Base-by-base conservation (phyloP, 345 rosid species). In the Geranium rotundifolium region DNA sequence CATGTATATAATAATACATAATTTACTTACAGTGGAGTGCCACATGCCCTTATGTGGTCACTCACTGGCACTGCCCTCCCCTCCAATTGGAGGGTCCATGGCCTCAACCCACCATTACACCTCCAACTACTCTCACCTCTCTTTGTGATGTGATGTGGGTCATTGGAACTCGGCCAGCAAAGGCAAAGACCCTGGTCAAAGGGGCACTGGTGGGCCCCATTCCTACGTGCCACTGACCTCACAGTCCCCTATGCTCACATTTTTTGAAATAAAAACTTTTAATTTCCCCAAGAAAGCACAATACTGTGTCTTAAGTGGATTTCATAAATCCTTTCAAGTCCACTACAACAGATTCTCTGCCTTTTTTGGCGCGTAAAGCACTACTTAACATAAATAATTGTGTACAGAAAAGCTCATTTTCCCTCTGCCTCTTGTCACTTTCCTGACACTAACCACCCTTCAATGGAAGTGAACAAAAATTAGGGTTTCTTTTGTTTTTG, bases 321-420 rank as follows among this genome's bases (percentile, higher is more conserved):
- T 87, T 66, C 67, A 85, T 75, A 76, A 66, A 67, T 58, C 54
- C 57, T 65, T 71, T 82, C 64, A 69, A 78, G 86, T 88, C 95
- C 95, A 68, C 88, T 4, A 73, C 19, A 29, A 57, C 30, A 17
- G 30, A 12, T 19, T 65, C 70, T 49, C 29, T 61, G 27, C 55
- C 57, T 27, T 56, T 74, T 74, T 75, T 80, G 88, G 92, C 92
- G 92, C 82, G 82, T 76, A 77, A 79, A 59, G 23, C 73, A 72
- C 75, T 76, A 46, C 68, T 67, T 68, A 61, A 54, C 54, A 16
- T 29, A 17, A 14, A 19, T 71, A 59, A 12, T 5, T 57, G 58
- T 69, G 58, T 63, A 58, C 63, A 66, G 46, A 50, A 1, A 1
- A 55, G 4, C 41, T 34, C 65, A 62, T 60, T 79, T 76, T 80